Percentiles rank a stretch among this genome's conserved stretches.
These are phyloP conservation scores for Aspergillus transmontanensis DNA, from an alignment of 2,329 filamentous ascomycete genomes.

Conservation along the genomic window DNA sequence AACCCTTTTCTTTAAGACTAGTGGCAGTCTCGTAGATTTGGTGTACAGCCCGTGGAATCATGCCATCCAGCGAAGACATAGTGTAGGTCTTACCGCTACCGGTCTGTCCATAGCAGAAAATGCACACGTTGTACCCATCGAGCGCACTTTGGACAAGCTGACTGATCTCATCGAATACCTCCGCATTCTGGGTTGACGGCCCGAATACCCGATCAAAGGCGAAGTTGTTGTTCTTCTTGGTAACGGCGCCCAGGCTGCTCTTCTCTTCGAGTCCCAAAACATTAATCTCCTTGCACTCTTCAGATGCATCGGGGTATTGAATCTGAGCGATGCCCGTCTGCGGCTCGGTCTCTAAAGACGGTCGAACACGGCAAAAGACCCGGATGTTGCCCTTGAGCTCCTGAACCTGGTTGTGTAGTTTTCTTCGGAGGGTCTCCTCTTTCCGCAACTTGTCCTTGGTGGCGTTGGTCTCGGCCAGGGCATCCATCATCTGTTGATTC, in stretches of 20 bases:
- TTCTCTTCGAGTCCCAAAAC: conserved; percentile 81
- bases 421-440: conserved; percentile 86
- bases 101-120: conserved; percentile 98
- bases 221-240: conserved; percentile 79
- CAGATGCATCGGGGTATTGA: conserved; percentile 74
- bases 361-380: conserved; percentile 94
- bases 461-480: conserved; percentile 67
- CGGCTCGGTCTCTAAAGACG: conserved; percentile 62
- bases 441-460: conserved; percentile 81
- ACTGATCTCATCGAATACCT: conserved; percentile 94
- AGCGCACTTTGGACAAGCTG: conserved; percentile 95
- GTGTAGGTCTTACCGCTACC: conserved; percentile 96
- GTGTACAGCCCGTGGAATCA: conserved; percentile 90
- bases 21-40: conserved; percentile 92
- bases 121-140: conserved; percentile 98
- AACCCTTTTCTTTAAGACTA: conserved; percentile 83
- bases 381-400: conserved; percentile 98
- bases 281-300: conserved; percentile 84
- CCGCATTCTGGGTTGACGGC: conserved; percentile 73
- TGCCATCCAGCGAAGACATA: conserved; percentile 88
- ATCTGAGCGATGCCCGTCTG: conserved; percentile 70
- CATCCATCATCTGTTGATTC: conserved; percentile 78
- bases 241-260: conserved; percentile 74
- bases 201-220: conserved; percentile 92
- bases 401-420: conserved; percentile 96